These are phyloP conservation scores for Fraxinus floribunda DNA, from an alignment of 305 asterid genomes.

Conservation along the genomic window DNA sequence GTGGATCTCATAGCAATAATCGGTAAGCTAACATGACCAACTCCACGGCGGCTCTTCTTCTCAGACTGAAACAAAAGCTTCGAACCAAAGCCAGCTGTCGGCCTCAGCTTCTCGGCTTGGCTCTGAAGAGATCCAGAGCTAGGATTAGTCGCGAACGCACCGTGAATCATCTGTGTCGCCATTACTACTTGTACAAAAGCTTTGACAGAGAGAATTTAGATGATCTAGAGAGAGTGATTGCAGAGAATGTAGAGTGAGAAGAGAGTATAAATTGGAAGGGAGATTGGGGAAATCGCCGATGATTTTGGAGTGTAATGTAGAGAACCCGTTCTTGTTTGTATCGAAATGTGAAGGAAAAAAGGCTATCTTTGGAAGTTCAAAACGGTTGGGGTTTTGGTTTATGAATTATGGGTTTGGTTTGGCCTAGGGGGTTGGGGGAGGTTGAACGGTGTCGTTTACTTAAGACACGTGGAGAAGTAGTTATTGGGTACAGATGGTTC, in stretches of 20 bases:
- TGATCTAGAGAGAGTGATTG: neutral
- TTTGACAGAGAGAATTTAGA: neutral
- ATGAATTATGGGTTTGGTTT: neutral
- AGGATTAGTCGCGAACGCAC: slow-evolving; percentile 40
- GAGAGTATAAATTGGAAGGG: neutral
- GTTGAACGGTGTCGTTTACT: slow-evolving; percentile 15
- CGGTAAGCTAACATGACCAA: neutral
- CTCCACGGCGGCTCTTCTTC: slow-evolving; percentile 19
- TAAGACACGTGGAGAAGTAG: neutral
- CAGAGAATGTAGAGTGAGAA: neutral
- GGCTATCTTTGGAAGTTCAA: slow-evolving; percentile 1
- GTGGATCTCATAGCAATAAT: slow-evolving; percentile 44
- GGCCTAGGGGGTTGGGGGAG: neutral
- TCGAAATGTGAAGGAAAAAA: slow-evolving; percentile 8
- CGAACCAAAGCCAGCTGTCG: slow-evolving; percentile 45
- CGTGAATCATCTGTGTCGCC: slow-evolving; percentile 58
- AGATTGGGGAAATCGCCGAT: slow-evolving; percentile 10
- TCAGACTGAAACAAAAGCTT: slow-evolving; percentile 39
- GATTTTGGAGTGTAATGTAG: neutral
- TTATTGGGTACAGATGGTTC: neutral
- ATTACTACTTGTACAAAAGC: slow-evolving; percentile 27
- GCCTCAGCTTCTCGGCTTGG: slow-evolving; percentile 48
- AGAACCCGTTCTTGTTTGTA: slow-evolving; percentile 20
- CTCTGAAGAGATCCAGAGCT: slow-evolving; percentile 43
- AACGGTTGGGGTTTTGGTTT: slow-evolving; percentile 8